Conservation (phyloP, 2,329 filamentous ascomycete genomes). For the Whalleya microplaca region DNA sequence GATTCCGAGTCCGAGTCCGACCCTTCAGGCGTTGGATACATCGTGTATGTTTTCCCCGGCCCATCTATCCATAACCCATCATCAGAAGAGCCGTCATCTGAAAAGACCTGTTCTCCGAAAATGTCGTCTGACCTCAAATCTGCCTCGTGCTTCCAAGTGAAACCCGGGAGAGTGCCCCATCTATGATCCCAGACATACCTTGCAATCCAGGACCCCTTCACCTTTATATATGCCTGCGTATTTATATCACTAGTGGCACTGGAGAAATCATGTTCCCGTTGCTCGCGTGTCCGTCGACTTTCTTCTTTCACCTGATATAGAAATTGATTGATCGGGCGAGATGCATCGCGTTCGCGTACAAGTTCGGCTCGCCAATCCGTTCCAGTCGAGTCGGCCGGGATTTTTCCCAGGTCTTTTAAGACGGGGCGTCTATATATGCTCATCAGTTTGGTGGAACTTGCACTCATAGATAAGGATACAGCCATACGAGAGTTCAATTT, state of each 20-base stretch:
- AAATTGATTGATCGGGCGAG: slow-evolving; percentile 13
- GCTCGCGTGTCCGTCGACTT: neutral
- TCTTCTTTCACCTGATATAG: slow-evolving; percentile 8
- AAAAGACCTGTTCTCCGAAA: too few species aligned
- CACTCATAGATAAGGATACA: neutral
- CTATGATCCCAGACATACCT: slow-evolving; percentile 8
- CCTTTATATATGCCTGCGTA: slow-evolving; percentile 1
- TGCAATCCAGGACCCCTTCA: slow-evolving; percentile 3
- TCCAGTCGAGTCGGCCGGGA: too few species aligned
- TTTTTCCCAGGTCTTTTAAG: neutral
- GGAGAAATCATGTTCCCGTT: neutral
- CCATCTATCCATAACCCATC: neutral
- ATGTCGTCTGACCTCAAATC: neutral
- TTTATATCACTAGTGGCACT: neutral
- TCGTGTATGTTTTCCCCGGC: neutral
- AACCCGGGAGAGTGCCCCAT: slow-evolving; percentile 7
- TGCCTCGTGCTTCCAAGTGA: slow-evolving; percentile 7
- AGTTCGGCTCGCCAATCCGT: neutral
- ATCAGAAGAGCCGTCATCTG: neutral
- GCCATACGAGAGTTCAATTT: neutral
- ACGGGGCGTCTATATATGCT: neutral
- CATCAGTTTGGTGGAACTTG: neutral
- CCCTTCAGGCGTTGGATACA: neutral
- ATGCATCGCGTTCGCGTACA: slow-evolving; percentile 4
- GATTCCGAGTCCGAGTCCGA: neutral